Percentiles rank a stretch among this genome's conserved stretches.
phyloP scores from a whole-genome alignment of 495 filamentous ascomycete species.

The Penicillium pulvis region DNA sequence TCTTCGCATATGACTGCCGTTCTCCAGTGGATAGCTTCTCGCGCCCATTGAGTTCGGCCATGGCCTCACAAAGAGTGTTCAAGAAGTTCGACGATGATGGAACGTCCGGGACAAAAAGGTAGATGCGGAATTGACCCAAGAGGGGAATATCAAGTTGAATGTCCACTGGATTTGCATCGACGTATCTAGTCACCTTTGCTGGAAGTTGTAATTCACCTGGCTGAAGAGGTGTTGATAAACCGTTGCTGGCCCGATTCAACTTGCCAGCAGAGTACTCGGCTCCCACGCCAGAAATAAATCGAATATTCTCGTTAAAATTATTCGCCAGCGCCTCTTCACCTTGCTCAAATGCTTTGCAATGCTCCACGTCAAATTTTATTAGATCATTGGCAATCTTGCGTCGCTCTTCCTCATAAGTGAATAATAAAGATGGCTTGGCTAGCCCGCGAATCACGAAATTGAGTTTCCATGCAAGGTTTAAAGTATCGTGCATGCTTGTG shows the following conservation, averaged over 20 bases:
- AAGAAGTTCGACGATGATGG: slow-evolving; percentile 55
- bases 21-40: slow-evolving; percentile 50
- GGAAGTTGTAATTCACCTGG: slow-evolving; percentile 64
- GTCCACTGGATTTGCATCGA: slow-evolving; percentile 72
- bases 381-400: slow-evolving; percentile 72
- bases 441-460: slow-evolving; percentile 66
- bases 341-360: slow-evolving; percentile 58
- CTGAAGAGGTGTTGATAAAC: slow-evolving; percentile 28
- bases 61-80: slow-evolving; percentile 48
- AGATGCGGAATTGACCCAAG: slow-evolving; percentile 68
- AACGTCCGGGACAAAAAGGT: slow-evolving; percentile 62
- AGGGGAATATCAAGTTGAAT: slow-evolving; percentile 73
- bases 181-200: slow-evolving; percentile 64
- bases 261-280: slow-evolving; percentile 61
- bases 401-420: slow-evolving; percentile 77
- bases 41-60: slow-evolving; percentile 37
- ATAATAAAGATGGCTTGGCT: slow-evolving; percentile 56
- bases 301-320: slow-evolving; percentile 66
- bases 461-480: slow-evolving; percentile 85
- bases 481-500: slow-evolving; percentile 77
- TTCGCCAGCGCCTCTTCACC: slow-evolving; percentile 60
- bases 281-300: slow-evolving; percentile 67
- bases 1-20: slow-evolving; percentile 53
- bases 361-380: slow-evolving; percentile 66
- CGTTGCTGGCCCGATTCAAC: slow-evolving; percentile 47